phyloP scores from a whole-genome alignment of 306 rosid species.

The Comarum palustre region DNA sequence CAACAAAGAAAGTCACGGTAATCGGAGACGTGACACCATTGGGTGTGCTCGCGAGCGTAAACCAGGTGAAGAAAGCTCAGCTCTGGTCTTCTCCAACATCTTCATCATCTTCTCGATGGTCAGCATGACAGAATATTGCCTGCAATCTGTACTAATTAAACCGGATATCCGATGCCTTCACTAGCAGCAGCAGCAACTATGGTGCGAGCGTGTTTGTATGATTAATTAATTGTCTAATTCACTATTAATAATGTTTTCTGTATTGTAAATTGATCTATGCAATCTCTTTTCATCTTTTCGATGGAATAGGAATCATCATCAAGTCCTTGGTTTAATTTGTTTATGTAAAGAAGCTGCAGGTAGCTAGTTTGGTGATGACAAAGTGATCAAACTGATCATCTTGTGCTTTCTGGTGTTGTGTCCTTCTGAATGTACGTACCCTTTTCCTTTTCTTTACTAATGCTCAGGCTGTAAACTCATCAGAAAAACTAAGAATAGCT shows the following conservation, averaged over 20 bases:
- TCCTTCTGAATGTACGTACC: background rate
- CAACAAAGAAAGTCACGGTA: conserved; percentile 74
- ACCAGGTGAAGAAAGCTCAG: conserved; percentile 82
- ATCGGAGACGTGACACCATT: conserved; percentile 70
- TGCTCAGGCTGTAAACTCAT: background rate
- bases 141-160: background rate
- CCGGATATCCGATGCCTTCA: background rate
- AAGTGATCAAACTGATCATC: background rate
- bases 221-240: background rate
- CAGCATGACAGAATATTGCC: conserved; percentile 25
- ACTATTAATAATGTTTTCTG: background rate
- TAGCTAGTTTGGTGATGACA: background rate
- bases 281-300: background rate
- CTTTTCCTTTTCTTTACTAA: background rate
- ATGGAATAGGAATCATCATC: background rate
- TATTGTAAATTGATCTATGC: background rate
- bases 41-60: conserved; percentile 64
- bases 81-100: conserved; percentile 60
- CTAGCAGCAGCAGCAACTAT: background rate
- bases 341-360: background rate
- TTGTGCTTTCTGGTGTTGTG: background rate
- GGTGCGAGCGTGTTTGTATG: background rate
- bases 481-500: background rate
- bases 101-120: conserved; percentile 40
- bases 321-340: background rate